phyloP scores from a whole-genome alignment of 2,329 filamentous ascomycete genomes.

The Leptodontidium sp. region DNA sequence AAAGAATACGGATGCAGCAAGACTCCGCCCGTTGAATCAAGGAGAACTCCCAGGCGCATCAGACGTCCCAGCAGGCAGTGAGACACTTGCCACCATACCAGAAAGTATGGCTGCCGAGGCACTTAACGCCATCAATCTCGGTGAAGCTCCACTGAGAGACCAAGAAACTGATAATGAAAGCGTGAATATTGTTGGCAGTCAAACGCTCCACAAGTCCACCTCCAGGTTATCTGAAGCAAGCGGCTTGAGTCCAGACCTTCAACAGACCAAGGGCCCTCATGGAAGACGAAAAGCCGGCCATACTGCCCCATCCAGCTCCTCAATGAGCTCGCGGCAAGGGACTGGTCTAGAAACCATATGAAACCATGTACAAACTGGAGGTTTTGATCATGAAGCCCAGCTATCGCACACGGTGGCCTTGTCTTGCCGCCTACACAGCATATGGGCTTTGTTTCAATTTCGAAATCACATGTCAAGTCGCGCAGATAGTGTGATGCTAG shows the following conservation, averaged over 20 bases:
- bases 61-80: neutral
- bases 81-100: slow-evolving; percentile 13
- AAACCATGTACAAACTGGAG: neutral
- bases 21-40: slow-evolving; percentile 19
- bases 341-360: slow-evolving; percentile 1
- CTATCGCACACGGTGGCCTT: neutral
- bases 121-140: slow-evolving; percentile 10
- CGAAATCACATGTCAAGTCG: neutral
- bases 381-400: slow-evolving; percentile 26
- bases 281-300: slow-evolving; percentile 19
- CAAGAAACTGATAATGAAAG: neutral
- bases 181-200: neutral
- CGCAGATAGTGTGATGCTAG: no score
- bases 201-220: slow-evolving; percentile 2
- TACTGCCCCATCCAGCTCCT: slow-evolving; percentile 12
- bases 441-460: no score
- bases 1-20: slow-evolving; percentile 56
- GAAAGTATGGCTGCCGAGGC: slow-evolving; percentile 13
- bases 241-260: neutral
- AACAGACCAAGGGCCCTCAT: slow-evolving; percentile 19
- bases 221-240: slow-evolving; percentile 6
- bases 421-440: no score
- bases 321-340: slow-evolving; percentile 8
- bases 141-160: slow-evolving; percentile 24
- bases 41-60: neutral